A percentile compares a stretch with the other conserved stretches of the same genome.
Evolutionary conservation across 352 stramenopile species (phyloP).

Genomic region (Phytophthora sp.): DNA sequence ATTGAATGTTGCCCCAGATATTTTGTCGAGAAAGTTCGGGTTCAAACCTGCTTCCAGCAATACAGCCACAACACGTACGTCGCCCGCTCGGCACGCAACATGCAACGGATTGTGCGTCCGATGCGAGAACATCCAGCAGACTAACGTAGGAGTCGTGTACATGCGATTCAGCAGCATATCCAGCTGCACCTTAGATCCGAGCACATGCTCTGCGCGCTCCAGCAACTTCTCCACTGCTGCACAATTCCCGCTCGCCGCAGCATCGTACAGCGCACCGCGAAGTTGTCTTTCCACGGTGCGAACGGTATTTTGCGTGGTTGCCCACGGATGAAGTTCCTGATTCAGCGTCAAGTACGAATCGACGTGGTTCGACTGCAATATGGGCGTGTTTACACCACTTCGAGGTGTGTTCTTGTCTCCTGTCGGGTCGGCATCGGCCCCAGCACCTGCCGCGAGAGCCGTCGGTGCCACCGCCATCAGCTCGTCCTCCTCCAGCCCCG

Average conservation of each 20-base stretch:
- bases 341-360: constrained; percentile 48
- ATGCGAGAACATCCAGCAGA: constrained; percentile 72
- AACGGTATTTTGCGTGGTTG: constrained; percentile 35
- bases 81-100: constrained; percentile 64
- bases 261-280: constrained; percentile 53
- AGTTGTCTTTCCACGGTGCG: constrained; percentile 55
- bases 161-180: constrained; percentile 70
- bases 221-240: constrained; percentile 48
- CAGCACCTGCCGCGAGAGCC: not conserved
- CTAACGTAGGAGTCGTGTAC: constrained; percentile 70
- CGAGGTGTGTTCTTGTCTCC: constrained; percentile 2
- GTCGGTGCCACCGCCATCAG: constrained; percentile 32
- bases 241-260: constrained; percentile 50
- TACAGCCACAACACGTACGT: constrained; percentile 60
- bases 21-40: constrained; percentile 84
- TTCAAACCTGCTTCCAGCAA: constrained; percentile 69
- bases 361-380: constrained; percentile 45
- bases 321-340: constrained; percentile 44
- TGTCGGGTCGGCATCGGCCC: not conserved
- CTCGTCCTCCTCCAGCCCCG: constrained; percentile 56
- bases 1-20: constrained; percentile 61
- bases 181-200: constrained; percentile 68
- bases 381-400: constrained; percentile 34
- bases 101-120: constrained; percentile 77
- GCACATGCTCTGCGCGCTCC: constrained; percentile 52